Evolutionary conservation across 2,329 filamentous ascomycete species (phyloP), one percentile per base, ranked within the genome.

Genomic region (Fusarium cyanostomum): DNA sequence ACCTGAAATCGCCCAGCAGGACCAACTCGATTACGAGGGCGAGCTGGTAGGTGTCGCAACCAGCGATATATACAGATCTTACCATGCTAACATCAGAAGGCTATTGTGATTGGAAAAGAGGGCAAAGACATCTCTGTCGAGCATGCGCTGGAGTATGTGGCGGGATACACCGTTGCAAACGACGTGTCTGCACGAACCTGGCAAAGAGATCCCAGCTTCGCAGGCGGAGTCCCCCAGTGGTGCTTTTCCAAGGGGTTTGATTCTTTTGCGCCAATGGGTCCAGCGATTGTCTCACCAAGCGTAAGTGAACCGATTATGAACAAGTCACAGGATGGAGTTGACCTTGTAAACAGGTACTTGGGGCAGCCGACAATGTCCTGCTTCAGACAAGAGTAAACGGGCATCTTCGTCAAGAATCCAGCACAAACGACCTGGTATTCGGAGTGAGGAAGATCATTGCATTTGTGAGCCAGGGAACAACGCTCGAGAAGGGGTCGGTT

Each of bases 181-280:
- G 59, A 62, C 16, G 31, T 62, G 13, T 59, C 55, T 4, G 41
- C 50, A 3, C 41, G 59, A 8, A 48, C 41, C 7, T 59, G 44
- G 45, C 59, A 62, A 16, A 48, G 46, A 33, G 39, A 56, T 13
- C 52, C 41, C 9, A 31, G 18, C 8, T 56, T 48, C 8, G 56
- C 51, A 5, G 52, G 56, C 9, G 18, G 15, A 18, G 54, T 54
- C 9, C 50, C 54, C 2, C 59, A 62, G 24, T 59, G 50, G 45
- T 55, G 59, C 9, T 62, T 55, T 27, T 54, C 59, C 6, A 62
- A 62, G 27, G 50, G 54, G 0, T 62, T 62, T 8, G 59, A 62
- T 21, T 43, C 18, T 3, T 62, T 62, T 42, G 54, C 59, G 4
- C 59, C 59, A 2, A n/a, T 62, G 9, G 59, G 59, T 5, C 59